These are phyloP conservation scores for Penicillium egyptiacum DNA, from an alignment of 495 filamentous ascomycete genomes.

Conservation along the genomic window DNA sequence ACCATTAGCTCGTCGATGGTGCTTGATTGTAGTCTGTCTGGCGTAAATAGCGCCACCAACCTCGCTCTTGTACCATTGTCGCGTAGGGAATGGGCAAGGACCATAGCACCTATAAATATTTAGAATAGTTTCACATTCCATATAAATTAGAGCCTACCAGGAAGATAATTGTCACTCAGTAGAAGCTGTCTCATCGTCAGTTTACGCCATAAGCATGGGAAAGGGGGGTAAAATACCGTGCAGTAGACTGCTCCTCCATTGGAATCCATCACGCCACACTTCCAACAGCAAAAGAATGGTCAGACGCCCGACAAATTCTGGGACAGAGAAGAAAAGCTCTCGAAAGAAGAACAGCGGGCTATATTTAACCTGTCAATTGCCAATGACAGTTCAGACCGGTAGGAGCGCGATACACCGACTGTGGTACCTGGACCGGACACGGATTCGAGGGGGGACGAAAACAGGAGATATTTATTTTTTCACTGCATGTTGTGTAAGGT, in stretches of 20 bases:
- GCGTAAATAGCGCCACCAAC: conserved; percentile 79
- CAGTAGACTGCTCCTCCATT: conserved; percentile 52
- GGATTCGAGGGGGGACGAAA: conserved; percentile 25
- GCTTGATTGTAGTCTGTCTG: conserved; percentile 67
- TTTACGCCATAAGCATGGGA: conserved; percentile 22
- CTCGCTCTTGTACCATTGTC: conserved; percentile 87
- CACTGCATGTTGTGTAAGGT: conserved; percentile 15
- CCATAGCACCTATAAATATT: conserved; percentile 68
- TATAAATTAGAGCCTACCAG: conserved; percentile 54
- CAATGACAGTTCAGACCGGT: conserved; percentile 22
- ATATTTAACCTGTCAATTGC: conserved; percentile 21
- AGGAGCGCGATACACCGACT: conserved; percentile 7
- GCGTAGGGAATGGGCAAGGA: conserved; percentile 90
- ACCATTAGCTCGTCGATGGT: conserved; percentile 81
- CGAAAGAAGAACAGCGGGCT: conserved; percentile 12
- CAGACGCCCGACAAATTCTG: conserved; percentile 3
- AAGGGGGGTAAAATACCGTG: conserved; percentile 45
- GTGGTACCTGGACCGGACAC: conserved; percentile 32
- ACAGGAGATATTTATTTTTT: conserved; percentile 11
- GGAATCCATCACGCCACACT: conserved; percentile 33
- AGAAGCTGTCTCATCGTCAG: conserved; percentile 61
- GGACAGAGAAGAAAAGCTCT: conserved; percentile 2
- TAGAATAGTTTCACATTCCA: not conserved
- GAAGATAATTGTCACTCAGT: conserved; percentile 85
- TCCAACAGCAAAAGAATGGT: conserved; percentile 12